Base-by-base conservation (phyloP, 148 eudicot genomes). In the Heliosperma pusillum region DNA sequence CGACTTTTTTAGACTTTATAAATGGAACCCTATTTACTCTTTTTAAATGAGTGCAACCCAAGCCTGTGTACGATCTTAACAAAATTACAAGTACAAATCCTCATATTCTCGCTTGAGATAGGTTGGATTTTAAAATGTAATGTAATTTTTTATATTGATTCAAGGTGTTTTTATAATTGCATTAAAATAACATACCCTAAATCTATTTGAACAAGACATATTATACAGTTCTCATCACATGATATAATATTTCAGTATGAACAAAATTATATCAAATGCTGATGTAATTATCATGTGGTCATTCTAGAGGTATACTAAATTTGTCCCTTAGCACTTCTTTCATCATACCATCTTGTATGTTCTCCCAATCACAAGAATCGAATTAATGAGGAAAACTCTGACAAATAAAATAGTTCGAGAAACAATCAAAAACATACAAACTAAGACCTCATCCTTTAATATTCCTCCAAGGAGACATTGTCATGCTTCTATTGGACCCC, bases 401-500 rank as follows among this genome's bases (percentile, higher is more conserved):
- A 59, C 55, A 36, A 36, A 36, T 33, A 1, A 33, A 33, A 33
- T 33, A 3, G 5, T 6, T 33, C n/a, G 24, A n/a, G 29, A 26
- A 29, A 62, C 52, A 63, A 29, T 58, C 24, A 73, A 59, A 55
- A 44, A 12, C 50, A 22, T 12, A 17, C 52, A 61, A 27, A 59
- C 53, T 6, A 45, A 59, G 60, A 12, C 70, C 45, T 72, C 77
- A 73, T 53, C n/a, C 62, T 65, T 11, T 22, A 50, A 69, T 60
- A 74, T 74, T 74, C 77, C 64, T 69, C n/a, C 20, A 69, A 74
- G 82, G 82, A 52, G 56, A 79, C 82, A 74, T 61, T 9, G 15
- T 65, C 78, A 79, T 74, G 75, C 78, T 66, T 69, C 0, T 11
- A 50, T 69, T 22, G 73, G 66, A 50, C 73, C 71, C 47, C 27